Conservation (phyloP, 768 basidiomycete genomes). For the Lactarius psammicola region DNA sequence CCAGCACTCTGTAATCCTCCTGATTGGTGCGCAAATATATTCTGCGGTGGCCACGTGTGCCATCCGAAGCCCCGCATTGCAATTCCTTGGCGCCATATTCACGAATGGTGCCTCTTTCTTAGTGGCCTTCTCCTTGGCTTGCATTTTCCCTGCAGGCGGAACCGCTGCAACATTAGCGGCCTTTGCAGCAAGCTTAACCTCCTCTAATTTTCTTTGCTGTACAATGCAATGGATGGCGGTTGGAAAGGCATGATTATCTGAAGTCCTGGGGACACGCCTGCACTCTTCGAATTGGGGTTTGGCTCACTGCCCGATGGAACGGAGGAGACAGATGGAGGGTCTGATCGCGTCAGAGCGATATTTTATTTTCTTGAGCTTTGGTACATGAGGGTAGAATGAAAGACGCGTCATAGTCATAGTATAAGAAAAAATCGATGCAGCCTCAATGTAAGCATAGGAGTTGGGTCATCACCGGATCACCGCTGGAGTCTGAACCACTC, state of each 20-base stretch:
- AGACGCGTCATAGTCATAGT: slow-evolving; percentile 5
- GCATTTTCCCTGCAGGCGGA: slow-evolving; percentile 56
- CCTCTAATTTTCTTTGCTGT: slow-evolving; percentile 78
- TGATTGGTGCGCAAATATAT: no score
- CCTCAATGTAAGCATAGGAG: slow-evolving; percentile 23
- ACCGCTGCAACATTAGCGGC: slow-evolving; percentile 47
- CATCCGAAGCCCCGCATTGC: no score
- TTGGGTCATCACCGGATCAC: no score
- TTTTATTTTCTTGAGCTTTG: slow-evolving; percentile 13
- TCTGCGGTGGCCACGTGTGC: no score
- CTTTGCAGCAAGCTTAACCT: slow-evolving; percentile 74
- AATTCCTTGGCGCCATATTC: no score
- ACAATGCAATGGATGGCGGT: neutral
- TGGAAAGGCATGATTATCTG: no score
- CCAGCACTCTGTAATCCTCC: neutral
- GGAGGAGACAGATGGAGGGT: slow-evolving; percentile 20
- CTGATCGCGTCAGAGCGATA: slow-evolving; percentile 7
- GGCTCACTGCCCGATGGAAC: no score
- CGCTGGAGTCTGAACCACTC: no score
- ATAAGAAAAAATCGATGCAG: slow-evolving; percentile 34
- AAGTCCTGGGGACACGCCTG: slow-evolving; percentile 34
- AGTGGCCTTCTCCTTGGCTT: slow-evolving; percentile 73
- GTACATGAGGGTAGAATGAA: slow-evolving; percentile 30
- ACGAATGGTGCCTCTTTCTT: slow-evolving; percentile 88
- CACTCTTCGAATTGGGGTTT: no score